Conservation (phyloP, 805 yeast genomes). For the Candida multigemmis region DNA sequence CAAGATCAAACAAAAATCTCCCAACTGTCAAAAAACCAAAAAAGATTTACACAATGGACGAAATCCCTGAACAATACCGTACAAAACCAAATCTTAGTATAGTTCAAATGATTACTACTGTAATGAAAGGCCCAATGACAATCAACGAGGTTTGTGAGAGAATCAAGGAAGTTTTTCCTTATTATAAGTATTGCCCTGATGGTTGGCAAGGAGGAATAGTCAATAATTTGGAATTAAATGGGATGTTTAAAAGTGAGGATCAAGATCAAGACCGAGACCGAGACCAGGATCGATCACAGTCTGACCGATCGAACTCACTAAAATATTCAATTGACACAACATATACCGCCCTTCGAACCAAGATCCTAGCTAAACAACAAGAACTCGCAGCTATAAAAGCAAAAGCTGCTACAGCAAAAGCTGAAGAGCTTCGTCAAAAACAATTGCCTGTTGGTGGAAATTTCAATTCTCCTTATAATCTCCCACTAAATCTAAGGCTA, state of each 20-base stretch:
- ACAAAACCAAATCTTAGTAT: slow-evolving; percentile 78
- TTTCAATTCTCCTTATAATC: slow-evolving; percentile 15
- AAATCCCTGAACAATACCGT: slow-evolving; percentile 81
- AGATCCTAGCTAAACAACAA: slow-evolving; percentile 50
- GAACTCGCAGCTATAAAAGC: slow-evolving; percentile 56
- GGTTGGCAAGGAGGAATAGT: slow-evolving; percentile 97
- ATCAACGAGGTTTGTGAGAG: slow-evolving; percentile 69
- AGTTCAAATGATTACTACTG: slow-evolving; percentile 72
- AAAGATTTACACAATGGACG: slow-evolving; percentile 66
- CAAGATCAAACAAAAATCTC: slow-evolving; percentile 16
- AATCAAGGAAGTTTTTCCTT: slow-evolving; percentile 82
- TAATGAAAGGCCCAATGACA: slow-evolving; percentile 67
- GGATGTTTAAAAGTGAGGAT: slow-evolving; percentile 56
- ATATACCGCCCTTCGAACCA: slow-evolving; percentile 75
- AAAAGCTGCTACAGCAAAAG: slow-evolving; percentile 42
- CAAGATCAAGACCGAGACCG: no score
- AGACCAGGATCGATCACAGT: no score
- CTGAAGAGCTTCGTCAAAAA: slow-evolving; percentile 42
- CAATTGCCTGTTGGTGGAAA: slow-evolving; percentile 22
- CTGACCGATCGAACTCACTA: no score
- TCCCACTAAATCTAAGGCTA: slow-evolving; percentile 5
- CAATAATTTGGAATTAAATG: slow-evolving; percentile 81
- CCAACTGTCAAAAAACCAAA: slow-evolving; percentile 42
- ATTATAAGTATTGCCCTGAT: slow-evolving; percentile 86
- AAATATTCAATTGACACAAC: slow-evolving; percentile 90